Conservation (phyloP, 176 grass and related monocot species). For the Cenchrus purpureus region DNA sequence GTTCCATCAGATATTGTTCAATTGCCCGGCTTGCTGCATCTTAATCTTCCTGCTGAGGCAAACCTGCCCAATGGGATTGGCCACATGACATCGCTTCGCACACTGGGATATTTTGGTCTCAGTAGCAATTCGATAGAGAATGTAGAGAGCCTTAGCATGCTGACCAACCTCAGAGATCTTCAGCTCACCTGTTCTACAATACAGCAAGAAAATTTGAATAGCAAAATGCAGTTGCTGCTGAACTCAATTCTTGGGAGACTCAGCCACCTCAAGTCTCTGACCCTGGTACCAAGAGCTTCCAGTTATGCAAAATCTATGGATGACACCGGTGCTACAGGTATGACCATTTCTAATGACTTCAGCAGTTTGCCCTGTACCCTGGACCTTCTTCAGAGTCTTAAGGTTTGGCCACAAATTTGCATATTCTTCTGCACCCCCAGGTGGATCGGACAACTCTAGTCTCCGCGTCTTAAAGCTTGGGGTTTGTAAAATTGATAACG, state of each 20-base stretch:
- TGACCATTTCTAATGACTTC: background rate
- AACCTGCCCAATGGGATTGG: conserved; percentile 27
- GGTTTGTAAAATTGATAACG: background rate
- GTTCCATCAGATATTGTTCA: background rate
- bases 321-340: background rate
- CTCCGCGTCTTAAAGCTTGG: conserved; percentile 20
- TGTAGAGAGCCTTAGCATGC: background rate
- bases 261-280: conserved; percentile 1
- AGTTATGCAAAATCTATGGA: background rate
- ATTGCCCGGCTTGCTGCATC: background rate
- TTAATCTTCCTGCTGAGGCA: background rate
- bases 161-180: conserved; percentile 19
- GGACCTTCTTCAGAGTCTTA: background rate
- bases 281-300: background rate
- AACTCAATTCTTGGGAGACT: background rate
- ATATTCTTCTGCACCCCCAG: background rate
- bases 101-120: conserved; percentile 31
- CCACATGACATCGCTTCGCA: conserved; percentile 13
- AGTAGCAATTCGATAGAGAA: background rate
- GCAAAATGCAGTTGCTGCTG: background rate
- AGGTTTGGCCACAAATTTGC: background rate
- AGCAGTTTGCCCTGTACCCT: background rate
- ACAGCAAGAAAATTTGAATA: background rate
- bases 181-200: background rate
- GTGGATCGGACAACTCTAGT: background rate